Evolutionary conservation across 2,329 filamentous ascomycete genomes (phyloP).

Genomic region (Ascochyta fabae): DNA sequence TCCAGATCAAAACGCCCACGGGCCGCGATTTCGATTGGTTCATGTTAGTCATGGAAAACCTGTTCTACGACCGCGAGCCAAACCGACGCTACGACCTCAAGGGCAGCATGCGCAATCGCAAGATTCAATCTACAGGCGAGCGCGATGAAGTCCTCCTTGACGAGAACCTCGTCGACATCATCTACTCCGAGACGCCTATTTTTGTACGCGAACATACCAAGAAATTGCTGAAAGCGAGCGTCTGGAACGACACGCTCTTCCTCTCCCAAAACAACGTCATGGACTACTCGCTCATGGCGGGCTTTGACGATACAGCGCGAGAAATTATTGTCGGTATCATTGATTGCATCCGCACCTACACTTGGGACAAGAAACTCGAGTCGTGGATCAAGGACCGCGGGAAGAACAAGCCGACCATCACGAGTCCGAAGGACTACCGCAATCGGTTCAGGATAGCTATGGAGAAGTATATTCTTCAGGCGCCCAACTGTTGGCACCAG

Average conservation of each 20-base stretch:
- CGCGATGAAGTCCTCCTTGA: conserved; percentile 95
- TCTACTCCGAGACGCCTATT: conserved; percentile 87
- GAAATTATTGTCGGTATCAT: conserved; percentile 98
- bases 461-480: conserved; percentile 83
- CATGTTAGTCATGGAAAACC: conserved; percentile 93
- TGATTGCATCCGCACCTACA: conserved; percentile 95
- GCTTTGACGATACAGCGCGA: conserved; percentile 86
- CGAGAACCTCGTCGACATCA: conserved; percentile 99
- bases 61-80: conserved; percentile 93
- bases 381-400: conserved; percentile 99
- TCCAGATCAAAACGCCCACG: conserved; percentile 96
- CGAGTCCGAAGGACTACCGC: conserved; percentile 96
- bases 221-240: conserved; percentile 85
- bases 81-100: conserved; percentile 88
- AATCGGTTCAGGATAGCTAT: conserved; percentile 95
- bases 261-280: conserved; percentile 95
- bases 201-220: conserved; percentile 97
- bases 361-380: conserved; percentile 99
- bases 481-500: conserved; percentile 78
- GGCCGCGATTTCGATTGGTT: conserved; percentile 95
- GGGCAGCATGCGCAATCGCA: conserved; percentile 97
- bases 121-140: conserved; percentile 93
- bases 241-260: conserved; percentile 98
- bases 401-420: conserved; percentile 87
- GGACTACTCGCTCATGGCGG: conserved; percentile 99